phyloP scores from a whole-genome alignment of 192 early-diverging fungal species.

The Backusella sp. region DNA sequence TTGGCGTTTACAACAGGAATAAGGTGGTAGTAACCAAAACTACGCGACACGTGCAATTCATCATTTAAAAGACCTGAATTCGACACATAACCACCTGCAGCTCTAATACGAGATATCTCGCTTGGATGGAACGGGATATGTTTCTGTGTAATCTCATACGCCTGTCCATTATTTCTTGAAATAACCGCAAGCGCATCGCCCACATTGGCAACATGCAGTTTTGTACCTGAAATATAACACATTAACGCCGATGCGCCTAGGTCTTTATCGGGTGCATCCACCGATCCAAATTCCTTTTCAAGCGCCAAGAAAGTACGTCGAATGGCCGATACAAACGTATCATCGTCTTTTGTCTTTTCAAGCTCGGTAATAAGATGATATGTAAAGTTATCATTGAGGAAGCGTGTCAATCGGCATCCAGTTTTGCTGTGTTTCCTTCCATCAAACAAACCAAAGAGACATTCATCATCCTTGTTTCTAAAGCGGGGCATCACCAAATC shows the following conservation, averaged over 20 bases:
- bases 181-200: conserved; percentile 82
- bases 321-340: conserved; percentile 64
- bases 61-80: conserved; percentile 73
- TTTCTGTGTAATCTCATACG: conserved; percentile 67
- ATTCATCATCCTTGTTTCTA: conserved; percentile 81
- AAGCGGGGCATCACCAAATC: conserved; percentile 86
- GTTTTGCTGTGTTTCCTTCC: conserved; percentile 52
- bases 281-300: conserved; percentile 72
- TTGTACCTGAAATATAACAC: conserved; percentile 73
- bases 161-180: conserved; percentile 61
- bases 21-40: conserved; percentile 85
- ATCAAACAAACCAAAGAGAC: conserved; percentile 86
- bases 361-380: conserved; percentile 74
- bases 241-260: conserved; percentile 75
- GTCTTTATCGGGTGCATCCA: conserved; percentile 14
- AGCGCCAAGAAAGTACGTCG: conserved; percentile 81
- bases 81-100: conserved; percentile 80
- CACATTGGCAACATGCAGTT: conserved; percentile 81
- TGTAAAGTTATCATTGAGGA: conserved; percentile 71
- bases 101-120: conserved; percentile 74
- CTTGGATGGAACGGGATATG: conserved; percentile 68
- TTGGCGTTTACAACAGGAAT: conserved; percentile 82
- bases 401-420: conserved; percentile 54
- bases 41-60: conserved; percentile 70
- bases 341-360: conserved; percentile 60